Evolutionary conservation across 441 rosid genomes (phyloP), one percentile per base, ranked within the genome.

Genomic region (Hypseocharis bilobata): DNA sequence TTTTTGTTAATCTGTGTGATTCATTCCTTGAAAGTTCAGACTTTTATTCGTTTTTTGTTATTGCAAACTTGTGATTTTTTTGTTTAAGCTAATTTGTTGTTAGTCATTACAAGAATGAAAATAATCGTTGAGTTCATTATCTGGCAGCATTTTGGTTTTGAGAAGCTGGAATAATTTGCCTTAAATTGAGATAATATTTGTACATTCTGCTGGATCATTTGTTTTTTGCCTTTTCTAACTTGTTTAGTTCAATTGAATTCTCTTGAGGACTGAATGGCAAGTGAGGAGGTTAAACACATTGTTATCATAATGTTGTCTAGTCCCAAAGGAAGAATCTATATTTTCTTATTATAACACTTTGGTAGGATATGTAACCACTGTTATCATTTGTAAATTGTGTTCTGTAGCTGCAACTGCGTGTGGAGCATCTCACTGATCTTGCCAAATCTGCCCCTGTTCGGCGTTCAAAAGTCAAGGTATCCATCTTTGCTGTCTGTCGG

Each of bases 391-490:
- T 62, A 62, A 20, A 10, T 27, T 52, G 25, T 63, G 64, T 29
- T 66, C 64, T 82, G 60, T 68, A 92, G 98, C 77, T 92, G 77
- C 80, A 79, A 70, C 62, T 72, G 22, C 90, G 74, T 38, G 84
- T 86, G 51, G 83, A 82, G n/a, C 84, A 65, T 77, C 80, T 92
- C 20, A 55, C 80, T 0, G 67, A 80, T 66, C 72, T 87, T 57
- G 88, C 90, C 10, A 83, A 77, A 69, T 72, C 73, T 26, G 83
- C 66, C 60, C 78, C 87, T 70, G 80, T 65, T 55, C 79, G 78
- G 80, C 96, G 95, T 63, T 73, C 88, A 2, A 87, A 82, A 90
- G 86, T 92, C 80, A 84, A 87, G 94, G 98, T 92, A 27, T 71
- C 68, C 30, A 7, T 47, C 70, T 32, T 47, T 8, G 59, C 17